Evolutionary conservation across 2,329 filamentous ascomycete genomes (phyloP), one percentile per base, ranked within the genome.

Genomic region (Aspergillus pseudoglaucus): DNA sequence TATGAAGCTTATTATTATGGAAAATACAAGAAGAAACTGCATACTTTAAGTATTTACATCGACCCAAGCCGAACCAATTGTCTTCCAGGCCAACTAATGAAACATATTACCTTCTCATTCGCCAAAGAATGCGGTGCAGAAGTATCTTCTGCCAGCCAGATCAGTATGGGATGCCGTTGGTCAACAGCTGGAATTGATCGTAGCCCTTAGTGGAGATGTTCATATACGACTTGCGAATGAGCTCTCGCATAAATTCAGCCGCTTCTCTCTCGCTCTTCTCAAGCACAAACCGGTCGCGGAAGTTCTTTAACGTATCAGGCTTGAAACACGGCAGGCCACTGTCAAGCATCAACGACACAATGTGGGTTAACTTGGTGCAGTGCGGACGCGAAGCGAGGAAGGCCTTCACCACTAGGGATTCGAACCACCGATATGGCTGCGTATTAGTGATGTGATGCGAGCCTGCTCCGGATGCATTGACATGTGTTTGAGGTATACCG

Each of bases 261-360:
- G 94, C 93, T 70, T 98, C 93, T 42, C 89, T 79, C 70, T 98
- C 93, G 47, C 75, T 88, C 76, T 86, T 90, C 49, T 97, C 93
- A 47, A 96, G 74, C 49, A 95, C 91, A 68, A 99, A 97, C 12
- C 93, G 76, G 60, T 96, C 88, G 54, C 82, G 83, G 73, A 99
- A 95, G 70, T 96, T 89, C 69, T 86, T 83, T 52, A 99, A 85
- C 10, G 87, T 95, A 68, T 95, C 88, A 0, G 91, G 90, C 71
- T 95, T 97, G 78, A 99, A 99, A 73, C 93, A 99, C 6, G 93
- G 93, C 60, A 99, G 70, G 0, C 93, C 93, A 56, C 86, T 93
- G 64, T 96, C 93, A 74, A 97, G 83, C 94, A 98, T 98, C 63
- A 95, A 78, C 52, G 87, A 79, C 17, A 98, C 89, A 53, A 97